These are phyloP conservation scores for Fraxinus nigra DNA, from an alignment of 305 asterid genomes.

Conservation along the genomic window DNA sequence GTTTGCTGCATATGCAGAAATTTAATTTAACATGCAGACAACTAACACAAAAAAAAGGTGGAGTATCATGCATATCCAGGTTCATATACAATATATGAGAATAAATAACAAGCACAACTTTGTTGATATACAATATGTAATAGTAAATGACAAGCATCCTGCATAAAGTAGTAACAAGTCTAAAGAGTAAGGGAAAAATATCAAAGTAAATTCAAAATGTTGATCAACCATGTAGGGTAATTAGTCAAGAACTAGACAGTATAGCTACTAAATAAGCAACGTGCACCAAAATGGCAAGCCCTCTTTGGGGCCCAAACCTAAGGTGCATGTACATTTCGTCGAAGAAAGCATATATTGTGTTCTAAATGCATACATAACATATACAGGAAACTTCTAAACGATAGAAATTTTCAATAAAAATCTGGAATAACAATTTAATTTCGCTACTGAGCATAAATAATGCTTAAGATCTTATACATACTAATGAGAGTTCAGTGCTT, in stretches of 20 bases:
- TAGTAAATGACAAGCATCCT: not conserved
- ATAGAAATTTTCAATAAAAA: not conserved
- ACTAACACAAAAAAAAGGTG: not conserved
- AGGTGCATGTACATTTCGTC: not conserved
- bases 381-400: not conserved
- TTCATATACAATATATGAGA: not conserved
- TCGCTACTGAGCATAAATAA: not conserved
- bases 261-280: not conserved
- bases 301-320: not conserved
- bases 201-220: not conserved
- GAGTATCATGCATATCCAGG: not conserved
- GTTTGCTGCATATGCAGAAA: constrained; percentile 61
- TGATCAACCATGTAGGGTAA: not conserved
- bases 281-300: not conserved
- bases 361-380: not conserved
- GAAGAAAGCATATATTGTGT: not conserved
- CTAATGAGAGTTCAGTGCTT: not conserved
- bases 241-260: not conserved
- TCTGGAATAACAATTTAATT: not conserved
- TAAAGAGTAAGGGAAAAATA: not conserved
- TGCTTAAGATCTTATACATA: not conserved
- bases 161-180: not conserved
- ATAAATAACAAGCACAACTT: not conserved
- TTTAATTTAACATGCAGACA: constrained; percentile 10
- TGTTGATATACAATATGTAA: not conserved